A percentile compares a stretch with the other conserved stretches of the same genome.
Conservation (phyloP, 345 rosid species). For the Cochlearia excelsa region DNA sequence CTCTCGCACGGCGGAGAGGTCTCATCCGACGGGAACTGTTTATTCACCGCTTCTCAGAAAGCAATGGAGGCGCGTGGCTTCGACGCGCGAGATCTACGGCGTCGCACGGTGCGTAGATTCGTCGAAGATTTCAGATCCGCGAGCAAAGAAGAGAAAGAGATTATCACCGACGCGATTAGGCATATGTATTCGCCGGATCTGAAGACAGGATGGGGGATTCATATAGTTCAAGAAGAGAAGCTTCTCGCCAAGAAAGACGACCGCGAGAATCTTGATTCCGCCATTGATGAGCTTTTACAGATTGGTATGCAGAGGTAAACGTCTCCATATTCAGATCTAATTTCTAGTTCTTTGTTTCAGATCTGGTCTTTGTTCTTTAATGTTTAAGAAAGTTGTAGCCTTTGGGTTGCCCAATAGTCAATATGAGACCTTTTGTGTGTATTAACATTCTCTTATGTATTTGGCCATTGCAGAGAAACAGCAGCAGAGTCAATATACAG, state of each 20-base stretch:
- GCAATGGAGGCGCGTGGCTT: constrained; percentile 75
- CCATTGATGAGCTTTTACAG: constrained; percentile 74
- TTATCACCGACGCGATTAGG: constrained; percentile 53
- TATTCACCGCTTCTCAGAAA: constrained; percentile 82
- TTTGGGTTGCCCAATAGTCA: too few relatives aligned
- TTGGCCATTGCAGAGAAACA: constrained; percentile 75
- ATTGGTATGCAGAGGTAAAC: constrained; percentile 93
- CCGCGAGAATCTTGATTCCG: constrained; percentile 64
- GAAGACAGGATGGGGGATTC: constrained; percentile 97
- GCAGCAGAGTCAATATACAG: constrained; percentile 92
- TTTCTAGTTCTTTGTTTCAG: too few relatives aligned
- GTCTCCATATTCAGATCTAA: too few relatives aligned
- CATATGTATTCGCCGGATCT: constrained; percentile 99
- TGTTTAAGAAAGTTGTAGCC: too few relatives aligned
- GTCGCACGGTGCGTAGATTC: constrained; percentile 73
- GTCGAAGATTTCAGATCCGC: constrained; percentile 68
- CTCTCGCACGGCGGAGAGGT: constrained; percentile 94
- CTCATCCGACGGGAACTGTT: constrained; percentile 91
- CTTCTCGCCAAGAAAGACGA: constrained; percentile 70
- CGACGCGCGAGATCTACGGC: constrained; percentile 69
- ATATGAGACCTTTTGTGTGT: too few relatives aligned
- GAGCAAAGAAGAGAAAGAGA: constrained; percentile 42
- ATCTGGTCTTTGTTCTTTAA: too few relatives aligned
- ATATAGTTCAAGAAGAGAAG: constrained; percentile 89
- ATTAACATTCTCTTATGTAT: too few relatives aligned